These are phyloP conservation scores for Sisymbrium irio DNA, from an alignment of 345 rosid genomes.

Conservation along the genomic window DNA sequence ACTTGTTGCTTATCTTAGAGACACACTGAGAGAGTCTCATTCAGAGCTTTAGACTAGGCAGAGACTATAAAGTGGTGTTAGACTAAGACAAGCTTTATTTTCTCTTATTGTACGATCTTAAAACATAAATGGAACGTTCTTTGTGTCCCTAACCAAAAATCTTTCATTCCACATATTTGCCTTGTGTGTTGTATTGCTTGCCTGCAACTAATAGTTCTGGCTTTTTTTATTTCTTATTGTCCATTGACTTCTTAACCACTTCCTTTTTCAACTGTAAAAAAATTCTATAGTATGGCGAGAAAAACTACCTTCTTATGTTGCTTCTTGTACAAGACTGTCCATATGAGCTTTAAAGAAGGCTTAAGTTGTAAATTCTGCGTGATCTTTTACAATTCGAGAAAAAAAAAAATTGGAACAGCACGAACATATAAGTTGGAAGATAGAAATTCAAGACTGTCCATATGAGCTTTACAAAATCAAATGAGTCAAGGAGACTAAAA, in stretches of 20 bases:
- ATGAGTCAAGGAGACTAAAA: too few relatives aligned
- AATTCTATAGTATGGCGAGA: not conserved
- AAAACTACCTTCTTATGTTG: not conserved
- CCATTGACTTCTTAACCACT: not conserved
- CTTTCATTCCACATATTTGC: not conserved
- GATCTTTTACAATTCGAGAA: not conserved
- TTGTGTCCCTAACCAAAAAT: not conserved
- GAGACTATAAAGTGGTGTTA: slow-evolving; percentile 1
- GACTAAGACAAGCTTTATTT: slow-evolving; percentile 17
- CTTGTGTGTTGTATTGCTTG: not conserved
- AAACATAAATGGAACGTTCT: slow-evolving; percentile 4
- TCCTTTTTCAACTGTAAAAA: not conserved
- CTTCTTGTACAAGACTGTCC: not conserved
- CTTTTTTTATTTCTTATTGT: not conserved
- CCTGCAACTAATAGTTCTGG: not conserved
- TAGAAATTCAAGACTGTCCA: too few relatives aligned
- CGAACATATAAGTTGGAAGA: too few relatives aligned
- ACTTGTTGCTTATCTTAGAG: not conserved
- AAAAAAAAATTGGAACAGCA: not conserved
- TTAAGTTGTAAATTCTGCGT: not conserved
- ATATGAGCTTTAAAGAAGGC: not conserved
- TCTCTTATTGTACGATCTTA: slow-evolving; percentile 4
- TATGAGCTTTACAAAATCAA: too few relatives aligned
- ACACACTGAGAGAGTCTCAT: not conserved
- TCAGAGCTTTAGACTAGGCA: slow-evolving; percentile 3